Evolutionary conservation across 2,329 filamentous ascomycete genomes (phyloP), one percentile per base, ranked within the genome.

Genomic region (Apiospora aurea): DNA sequence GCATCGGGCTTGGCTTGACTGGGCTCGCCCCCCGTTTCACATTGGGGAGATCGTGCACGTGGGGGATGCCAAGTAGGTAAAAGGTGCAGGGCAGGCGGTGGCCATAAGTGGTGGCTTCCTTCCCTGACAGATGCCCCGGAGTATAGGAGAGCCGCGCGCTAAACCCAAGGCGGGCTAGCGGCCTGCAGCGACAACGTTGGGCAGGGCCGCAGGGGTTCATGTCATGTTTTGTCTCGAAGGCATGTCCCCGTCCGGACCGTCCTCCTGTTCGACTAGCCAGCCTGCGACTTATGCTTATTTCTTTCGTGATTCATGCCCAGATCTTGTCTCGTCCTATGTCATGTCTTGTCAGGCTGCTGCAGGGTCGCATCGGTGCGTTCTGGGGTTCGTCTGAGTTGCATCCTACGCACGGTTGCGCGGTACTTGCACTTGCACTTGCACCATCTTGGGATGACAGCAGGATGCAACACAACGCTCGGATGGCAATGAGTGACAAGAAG

Each of bases 251-350:
- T 49, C 7, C 46, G 46, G 46, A 43, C 41, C 41, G 41, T 43
- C 18, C 46, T n/a, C 46, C 18, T 46, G 44, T 21, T 18, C 44
- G 44, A 46, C 44, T 46, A 46, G 16, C 16, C 6, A 57, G 26
- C 14, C 21, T 26, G 13, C 34, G 0, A 29, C 5, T 61, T 61
- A 61, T 61, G 53, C 53, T 61, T 61, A 61, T 38, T 34, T 38
- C 29, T 11, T 10, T 61, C 29, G 24, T 57, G 53, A 21, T 21
- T n/a, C 57, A 64, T n/a, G 29, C 57, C 57, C 34, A 64, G 57
- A 38, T 64, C 57, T 64, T 34, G 57, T 41, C 57, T 64, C 57
- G 34, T 64, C 34, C 8, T 41, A 64, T 64, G 57, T 61, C 53
- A 29, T 29, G 13, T 34, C 57, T 26, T 61, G 29, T n/a, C 53